A percentile compares a stretch with the other conserved stretches of the same genome.
phyloP scores from a whole-genome alignment of 1,284 basidiomycete genomes.

The Omphalotus olearius region DNA sequence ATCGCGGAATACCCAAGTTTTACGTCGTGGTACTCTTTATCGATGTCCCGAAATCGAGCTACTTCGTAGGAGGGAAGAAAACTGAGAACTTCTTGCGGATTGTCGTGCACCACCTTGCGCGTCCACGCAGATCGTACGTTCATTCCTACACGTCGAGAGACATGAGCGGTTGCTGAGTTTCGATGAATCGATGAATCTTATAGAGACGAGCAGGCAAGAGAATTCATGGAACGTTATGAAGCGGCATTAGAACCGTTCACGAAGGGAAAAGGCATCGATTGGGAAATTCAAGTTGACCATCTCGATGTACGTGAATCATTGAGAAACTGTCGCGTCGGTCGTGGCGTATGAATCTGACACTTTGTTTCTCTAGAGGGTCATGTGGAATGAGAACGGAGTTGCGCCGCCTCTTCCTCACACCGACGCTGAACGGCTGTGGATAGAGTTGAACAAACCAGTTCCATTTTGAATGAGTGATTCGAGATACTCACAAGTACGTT shows the following conservation, averaged over 20 bases:
- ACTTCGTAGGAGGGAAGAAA: conserved; percentile 15
- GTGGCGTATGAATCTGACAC: background rate
- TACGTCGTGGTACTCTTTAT: conserved; percentile 21
- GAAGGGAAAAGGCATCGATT: conserved; percentile 14
- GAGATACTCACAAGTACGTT: too few relatives aligned
- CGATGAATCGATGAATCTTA: background rate
- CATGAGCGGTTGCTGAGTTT: background rate
- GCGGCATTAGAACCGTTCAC: conserved; percentile 13
- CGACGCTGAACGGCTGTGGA: conserved; percentile 7
- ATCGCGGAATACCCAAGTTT: conserved; percentile 15
- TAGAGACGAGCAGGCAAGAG: conserved; percentile 7
- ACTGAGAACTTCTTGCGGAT: conserved; percentile 15
- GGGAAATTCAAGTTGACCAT: conserved; percentile 13
- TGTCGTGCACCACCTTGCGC: conserved; percentile 18
- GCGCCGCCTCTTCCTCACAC: conserved; percentile 8
- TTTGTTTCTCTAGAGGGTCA: conserved; percentile 4
- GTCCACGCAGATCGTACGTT: conserved; percentile 11
- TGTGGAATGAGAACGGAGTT: conserved; percentile 15
- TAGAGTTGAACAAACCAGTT: conserved; percentile 10
- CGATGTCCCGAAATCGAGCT: conserved; percentile 15
- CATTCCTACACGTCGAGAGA: background rate
- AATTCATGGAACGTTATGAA: conserved; percentile 14
- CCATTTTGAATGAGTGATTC: too few relatives aligned
- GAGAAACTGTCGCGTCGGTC: too few relatives aligned
- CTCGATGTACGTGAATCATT: conserved; percentile 6